Evolutionary conservation across 768 basidiomycete species (phyloP).

Genomic region (Strobilomyces echinocephalus): DNA sequence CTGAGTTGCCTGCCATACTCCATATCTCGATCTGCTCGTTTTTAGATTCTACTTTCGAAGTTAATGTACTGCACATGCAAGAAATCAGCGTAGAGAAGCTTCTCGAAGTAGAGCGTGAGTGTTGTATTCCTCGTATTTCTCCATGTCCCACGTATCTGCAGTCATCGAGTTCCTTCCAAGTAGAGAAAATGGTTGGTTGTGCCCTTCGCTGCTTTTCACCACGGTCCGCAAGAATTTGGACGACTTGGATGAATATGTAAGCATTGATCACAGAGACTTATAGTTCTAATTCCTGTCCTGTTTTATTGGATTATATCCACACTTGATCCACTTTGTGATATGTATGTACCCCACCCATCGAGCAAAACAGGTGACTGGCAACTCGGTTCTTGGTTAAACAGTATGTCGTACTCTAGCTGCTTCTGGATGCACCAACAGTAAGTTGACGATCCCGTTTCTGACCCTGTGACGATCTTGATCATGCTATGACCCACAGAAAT

Average conservation of each 20-base stretch:
- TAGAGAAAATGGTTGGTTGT: not conserved
- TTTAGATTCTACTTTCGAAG: not conserved
- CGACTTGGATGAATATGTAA: not conserved
- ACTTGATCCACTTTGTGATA: no score
- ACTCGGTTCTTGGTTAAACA: no score
- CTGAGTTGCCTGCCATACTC: not conserved
- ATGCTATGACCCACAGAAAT: no score
- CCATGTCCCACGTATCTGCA: not conserved
- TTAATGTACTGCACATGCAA: not conserved
- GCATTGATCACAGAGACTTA: not conserved
- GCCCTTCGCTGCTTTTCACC: not conserved
- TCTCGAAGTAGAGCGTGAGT: not conserved
- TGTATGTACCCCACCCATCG: no score
- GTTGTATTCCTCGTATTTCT: no score
- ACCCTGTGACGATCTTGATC: no score
- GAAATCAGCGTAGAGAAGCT: not conserved
- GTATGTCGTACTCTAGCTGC: no score
- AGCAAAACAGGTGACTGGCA: no score
- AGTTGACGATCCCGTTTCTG: no score
- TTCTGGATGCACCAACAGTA: no score
- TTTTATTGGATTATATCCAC: no score
- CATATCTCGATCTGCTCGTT: not conserved
- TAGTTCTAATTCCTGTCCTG: no score
- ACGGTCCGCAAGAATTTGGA: not conserved
- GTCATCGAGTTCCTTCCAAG: not conserved